A percentile compares a stretch with the other conserved stretches of the same genome.
phyloP scores from a whole-genome alignment of 78 protist species.

The Dictyostelium citrinum region DNA sequence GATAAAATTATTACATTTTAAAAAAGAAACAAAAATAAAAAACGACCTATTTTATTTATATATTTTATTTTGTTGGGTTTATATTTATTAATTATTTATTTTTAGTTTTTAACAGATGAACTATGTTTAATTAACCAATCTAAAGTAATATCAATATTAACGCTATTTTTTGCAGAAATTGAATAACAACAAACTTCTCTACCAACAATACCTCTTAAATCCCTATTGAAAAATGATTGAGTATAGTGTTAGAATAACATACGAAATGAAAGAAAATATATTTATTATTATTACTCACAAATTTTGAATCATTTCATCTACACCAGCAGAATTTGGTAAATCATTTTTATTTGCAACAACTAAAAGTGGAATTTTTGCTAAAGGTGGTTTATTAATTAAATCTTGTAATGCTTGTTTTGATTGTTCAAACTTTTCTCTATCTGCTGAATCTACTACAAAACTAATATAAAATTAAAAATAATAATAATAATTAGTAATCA shows the following conservation, averaged over 20 bases:
- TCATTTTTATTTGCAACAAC: slow-evolving; percentile 98
- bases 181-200: slow-evolving; percentile 95
- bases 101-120: slow-evolving; percentile 23
- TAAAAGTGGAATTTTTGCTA: slow-evolving; percentile 94
- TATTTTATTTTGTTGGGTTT: no score
- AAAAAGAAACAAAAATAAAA: no score
- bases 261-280: no score
- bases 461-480: slow-evolving; percentile 16
- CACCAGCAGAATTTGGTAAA: slow-evolving; percentile 81
- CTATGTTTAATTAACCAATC: slow-evolving; percentile 94
- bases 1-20: no score
- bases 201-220: slow-evolving; percentile 65
- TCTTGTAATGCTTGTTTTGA: slow-evolving; percentile 88
- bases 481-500: neutral
- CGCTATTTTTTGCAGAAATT: slow-evolving; percentile 92
- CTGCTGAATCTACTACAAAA: slow-evolving; percentile 96
- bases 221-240: neutral
- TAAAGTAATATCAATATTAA: slow-evolving; percentile 93
- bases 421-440: slow-evolving; percentile 80
- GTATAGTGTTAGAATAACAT: no score
- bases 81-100: no score
- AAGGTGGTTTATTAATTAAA: slow-evolving; percentile 92
- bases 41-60: neutral
- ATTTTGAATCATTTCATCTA: slow-evolving; percentile 81
- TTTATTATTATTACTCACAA: slow-evolving; percentile 49